Conservation (phyloP, 2,329 filamentous ascomycete genomes). For the Alternaria viburni region DNA sequence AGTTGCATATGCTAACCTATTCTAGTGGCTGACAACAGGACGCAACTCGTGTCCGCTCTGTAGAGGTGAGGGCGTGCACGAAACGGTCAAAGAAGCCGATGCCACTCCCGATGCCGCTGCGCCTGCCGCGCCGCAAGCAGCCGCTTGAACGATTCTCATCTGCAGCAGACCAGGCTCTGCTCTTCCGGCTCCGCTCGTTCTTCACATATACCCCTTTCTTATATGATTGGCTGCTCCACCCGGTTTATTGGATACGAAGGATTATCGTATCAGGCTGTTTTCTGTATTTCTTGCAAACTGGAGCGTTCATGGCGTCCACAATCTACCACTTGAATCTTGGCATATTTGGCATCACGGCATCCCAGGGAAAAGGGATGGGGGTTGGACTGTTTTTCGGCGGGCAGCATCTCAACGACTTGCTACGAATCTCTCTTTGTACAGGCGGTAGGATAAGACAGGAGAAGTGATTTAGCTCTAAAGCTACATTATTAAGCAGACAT, state of each 20-base stretch:
- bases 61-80: constrained; percentile 64
- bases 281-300: constrained; percentile 1
- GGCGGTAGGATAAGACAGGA: constrained; percentile 10
- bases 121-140: constrained; percentile 13
- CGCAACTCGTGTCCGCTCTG: constrained; percentile 69
- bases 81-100: constrained; percentile 44
- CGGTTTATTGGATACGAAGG: constrained; percentile 12
- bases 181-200: constrained; percentile 2
- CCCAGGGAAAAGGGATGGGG: constrained; percentile 4
- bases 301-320: constrained; percentile 9
- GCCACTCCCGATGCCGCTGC: constrained; percentile 11
- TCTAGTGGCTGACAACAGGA: constrained; percentile 71
- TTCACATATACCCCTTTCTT: constrained; percentile 26
- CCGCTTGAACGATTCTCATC: constrained; percentile 2
- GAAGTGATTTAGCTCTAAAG: not conserved
- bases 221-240: constrained; percentile 3
- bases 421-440: constrained; percentile 22
- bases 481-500: not conserved
- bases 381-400: constrained; percentile 3
- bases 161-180: not conserved
- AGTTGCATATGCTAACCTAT: constrained; percentile 14
- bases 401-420: constrained; percentile 18
- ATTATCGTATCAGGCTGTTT: constrained; percentile 4
- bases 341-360: constrained; percentile 15
- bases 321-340: constrained; percentile 2